These are phyloP conservation scores for slime mould (Dictyostelium discoideum) DNA, from an alignment of 78 protist species.

Conservation along the genomic window DNA sequence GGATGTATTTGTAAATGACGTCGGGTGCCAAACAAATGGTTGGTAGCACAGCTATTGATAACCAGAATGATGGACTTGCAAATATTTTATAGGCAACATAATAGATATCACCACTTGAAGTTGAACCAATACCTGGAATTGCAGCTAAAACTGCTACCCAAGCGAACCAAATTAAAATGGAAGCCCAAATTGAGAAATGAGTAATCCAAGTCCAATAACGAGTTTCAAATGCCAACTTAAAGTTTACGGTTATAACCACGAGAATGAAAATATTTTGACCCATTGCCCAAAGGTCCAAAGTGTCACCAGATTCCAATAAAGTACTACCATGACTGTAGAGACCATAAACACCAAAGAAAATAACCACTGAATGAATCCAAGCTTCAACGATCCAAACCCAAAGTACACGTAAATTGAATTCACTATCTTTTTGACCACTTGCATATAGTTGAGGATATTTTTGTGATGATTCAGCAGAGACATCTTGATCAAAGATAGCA, in stretches of 20 bases:
- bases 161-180: constrained; percentile 67
- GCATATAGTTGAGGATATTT: constrained; percentile 81
- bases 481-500: constrained; percentile 91
- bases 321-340: constrained; percentile 11
- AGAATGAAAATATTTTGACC: constrained; percentile 67
- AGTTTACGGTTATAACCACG: constrained; percentile 62
- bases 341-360: constrained; percentile 48
- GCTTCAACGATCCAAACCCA: constrained; percentile 78
- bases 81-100: constrained; percentile 29
- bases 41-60: constrained; percentile 24
- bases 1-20: constrained; percentile 51
- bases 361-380: constrained; percentile 51
- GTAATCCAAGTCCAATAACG: constrained; percentile 80
- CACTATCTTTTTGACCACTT: constrained; percentile 72
- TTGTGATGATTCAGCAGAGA: constrained; percentile 49
- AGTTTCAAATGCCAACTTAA: constrained; percentile 81
- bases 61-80: constrained; percentile 40
- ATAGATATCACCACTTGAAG: constrained; percentile 58
- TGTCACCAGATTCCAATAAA: constrained; percentile 21
- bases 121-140: constrained; percentile 29
- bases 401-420: constrained; percentile 60
- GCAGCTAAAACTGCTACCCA: constrained; percentile 52
- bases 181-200: constrained; percentile 77
- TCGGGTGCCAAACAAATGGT: constrained; percentile 41
- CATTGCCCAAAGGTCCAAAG: constrained; percentile 71